Evolutionary conservation across 306 rosid species (phyloP).

Genomic region (Vigna reflexopilosa): DNA sequence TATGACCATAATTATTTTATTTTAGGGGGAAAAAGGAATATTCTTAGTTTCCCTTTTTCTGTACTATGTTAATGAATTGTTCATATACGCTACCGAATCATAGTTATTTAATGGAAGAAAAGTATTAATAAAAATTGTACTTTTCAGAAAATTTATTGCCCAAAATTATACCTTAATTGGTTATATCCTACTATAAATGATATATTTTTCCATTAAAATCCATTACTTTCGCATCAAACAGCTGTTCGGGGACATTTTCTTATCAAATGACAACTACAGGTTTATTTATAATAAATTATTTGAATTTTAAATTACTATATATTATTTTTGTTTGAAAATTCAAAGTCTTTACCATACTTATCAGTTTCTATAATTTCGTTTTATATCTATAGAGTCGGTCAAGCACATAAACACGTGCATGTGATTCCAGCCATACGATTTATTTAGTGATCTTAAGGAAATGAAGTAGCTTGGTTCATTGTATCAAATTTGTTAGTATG

Average conservation of each 20-base stretch:
- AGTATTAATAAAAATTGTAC: slow-evolving; percentile 1
- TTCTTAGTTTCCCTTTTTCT: background rate
- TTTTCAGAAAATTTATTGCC: slow-evolving; percentile 33
- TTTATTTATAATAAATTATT: background rate
- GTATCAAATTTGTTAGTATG: too few relatives aligned
- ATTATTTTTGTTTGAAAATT: background rate
- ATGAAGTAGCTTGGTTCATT: too few relatives aligned
- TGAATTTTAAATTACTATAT: background rate
- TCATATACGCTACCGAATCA: background rate
- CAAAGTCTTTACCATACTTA: background rate
- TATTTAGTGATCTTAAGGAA: too few relatives aligned
- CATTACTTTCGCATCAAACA: slow-evolving; percentile 5
- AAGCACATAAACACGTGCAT: too few relatives aligned
- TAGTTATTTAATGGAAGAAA: background rate
- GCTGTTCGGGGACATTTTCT: background rate
- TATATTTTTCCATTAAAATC: background rate
- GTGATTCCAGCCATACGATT: too few relatives aligned
- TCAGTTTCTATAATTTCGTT: too few relatives aligned
- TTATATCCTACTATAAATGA: background rate
- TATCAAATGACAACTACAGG: background rate
- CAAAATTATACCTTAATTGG: slow-evolving; percentile 1
- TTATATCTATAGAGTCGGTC: too few relatives aligned
- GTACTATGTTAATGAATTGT: background rate
- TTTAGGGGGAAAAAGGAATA: background rate
- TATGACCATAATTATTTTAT: background rate